A percentile compares a stretch with the other conserved stretches of the same genome.
phyloP scores from a whole-genome alignment of 192 early-diverging fungal species.

The Coemansia interrupta region DNA sequence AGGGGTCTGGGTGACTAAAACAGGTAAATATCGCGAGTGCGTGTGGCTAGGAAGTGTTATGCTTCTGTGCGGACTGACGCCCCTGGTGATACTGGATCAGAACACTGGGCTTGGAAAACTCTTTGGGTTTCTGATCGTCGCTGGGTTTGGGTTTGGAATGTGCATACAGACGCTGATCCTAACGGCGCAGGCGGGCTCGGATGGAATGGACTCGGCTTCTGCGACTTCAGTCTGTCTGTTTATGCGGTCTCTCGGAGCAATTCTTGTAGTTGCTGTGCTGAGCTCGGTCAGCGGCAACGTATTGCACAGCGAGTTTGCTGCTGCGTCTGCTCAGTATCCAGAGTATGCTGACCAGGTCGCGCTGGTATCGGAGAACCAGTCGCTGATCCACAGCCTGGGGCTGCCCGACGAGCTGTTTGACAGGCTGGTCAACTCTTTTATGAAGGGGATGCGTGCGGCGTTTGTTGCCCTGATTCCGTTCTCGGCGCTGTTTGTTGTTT shows the following conservation, averaged over 20 bases:
- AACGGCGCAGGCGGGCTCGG: conserved; percentile 14
- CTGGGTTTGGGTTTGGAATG: conserved; percentile 15
- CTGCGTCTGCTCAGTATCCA: not conserved
- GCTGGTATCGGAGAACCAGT: conserved; percentile 11
- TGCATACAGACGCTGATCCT: conserved; percentile 21
- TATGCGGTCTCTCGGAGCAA: conserved; percentile 16
- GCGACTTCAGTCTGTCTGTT: conserved; percentile 18
- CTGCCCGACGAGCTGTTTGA: conserved; percentile 27
- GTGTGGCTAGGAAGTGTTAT: conserved; percentile 11
- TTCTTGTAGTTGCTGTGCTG: conserved; percentile 19
- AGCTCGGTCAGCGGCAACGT: conserved; percentile 18
- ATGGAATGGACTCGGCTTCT: conserved; percentile 14
- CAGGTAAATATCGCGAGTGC: conserved; percentile 16
- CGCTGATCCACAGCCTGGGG: conserved; percentile 33
- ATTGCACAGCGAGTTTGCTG: conserved; percentile 5
- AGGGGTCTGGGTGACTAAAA: conserved; percentile 11
- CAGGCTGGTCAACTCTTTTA: conserved; percentile 32
- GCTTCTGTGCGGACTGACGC: conserved; percentile 10
- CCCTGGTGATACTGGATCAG: conserved; percentile 11
- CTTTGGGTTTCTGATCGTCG: conserved; percentile 12
- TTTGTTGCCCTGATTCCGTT: conserved; percentile 44
- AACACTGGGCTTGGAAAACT: conserved; percentile 7
- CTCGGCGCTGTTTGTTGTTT: conserved; percentile 23
- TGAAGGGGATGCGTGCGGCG: conserved; percentile 37
- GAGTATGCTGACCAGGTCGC: conserved; percentile 11